phyloP scores from a whole-genome alignment of 257 asterid species.

The Solanum bulbocastanum region DNA sequence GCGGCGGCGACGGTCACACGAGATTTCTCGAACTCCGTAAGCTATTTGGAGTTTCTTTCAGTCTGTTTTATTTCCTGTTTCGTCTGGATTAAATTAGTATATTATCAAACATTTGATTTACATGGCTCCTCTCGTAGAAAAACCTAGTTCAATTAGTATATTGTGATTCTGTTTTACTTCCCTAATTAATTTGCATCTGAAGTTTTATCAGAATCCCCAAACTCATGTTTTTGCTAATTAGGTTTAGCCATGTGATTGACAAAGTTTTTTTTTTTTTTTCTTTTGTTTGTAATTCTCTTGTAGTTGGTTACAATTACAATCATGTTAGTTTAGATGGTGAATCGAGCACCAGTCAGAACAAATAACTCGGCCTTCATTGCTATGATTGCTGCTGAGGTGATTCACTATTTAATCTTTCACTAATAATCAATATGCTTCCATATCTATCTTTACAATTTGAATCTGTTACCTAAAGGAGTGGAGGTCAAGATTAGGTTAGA shows the following conservation, averaged over 20 bases:
- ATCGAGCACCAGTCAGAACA: background rate
- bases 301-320: background rate
- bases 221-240: background rate
- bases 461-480: too few relatives aligned
- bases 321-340: background rate
- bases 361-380: background rate
- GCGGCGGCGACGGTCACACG: background rate
- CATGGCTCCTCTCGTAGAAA: too few relatives aligned
- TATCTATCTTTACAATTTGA: background rate
- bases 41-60: background rate
- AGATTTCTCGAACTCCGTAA: too few relatives aligned
- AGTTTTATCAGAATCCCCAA: background rate
- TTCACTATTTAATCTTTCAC: background rate
- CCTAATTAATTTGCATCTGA: background rate
- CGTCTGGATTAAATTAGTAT: too few relatives aligned
- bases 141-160: background rate
- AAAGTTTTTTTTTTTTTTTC: too few relatives aligned
- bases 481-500: too few relatives aligned
- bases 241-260: background rate
- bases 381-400: background rate
- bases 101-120: too few relatives aligned
- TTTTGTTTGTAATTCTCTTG: background rate
- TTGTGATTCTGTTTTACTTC: background rate
- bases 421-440: background rate
- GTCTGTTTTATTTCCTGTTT: background rate